Percentiles rank a stretch among this genome's conserved stretches.
phyloP scores from a whole-genome alignment of 805 yeast species.

The Millerago galiae region DNA sequence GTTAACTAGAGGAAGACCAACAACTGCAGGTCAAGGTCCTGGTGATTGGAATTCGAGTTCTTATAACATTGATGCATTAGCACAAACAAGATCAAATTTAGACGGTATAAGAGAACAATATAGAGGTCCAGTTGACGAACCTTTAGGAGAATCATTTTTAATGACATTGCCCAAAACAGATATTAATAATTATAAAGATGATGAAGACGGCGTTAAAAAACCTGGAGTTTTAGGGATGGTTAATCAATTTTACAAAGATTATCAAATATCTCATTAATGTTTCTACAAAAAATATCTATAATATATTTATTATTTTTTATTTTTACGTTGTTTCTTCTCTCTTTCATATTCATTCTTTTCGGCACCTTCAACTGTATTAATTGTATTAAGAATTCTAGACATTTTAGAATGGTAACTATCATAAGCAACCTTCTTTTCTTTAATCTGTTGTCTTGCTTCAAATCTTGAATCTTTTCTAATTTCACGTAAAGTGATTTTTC shows the following conservation, averaged over 20 bases:
- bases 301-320: conserved; percentile 27
- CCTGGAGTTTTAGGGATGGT: conserved; percentile 73
- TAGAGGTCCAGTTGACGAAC: conserved; percentile 3
- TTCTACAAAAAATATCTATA: no score
- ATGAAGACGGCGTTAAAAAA: conserved; percentile 21
- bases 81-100: background rate
- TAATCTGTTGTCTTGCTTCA: conserved; percentile 78
- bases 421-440: conserved; percentile 68
- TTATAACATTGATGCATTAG: conserved; percentile 1
- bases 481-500: conserved; percentile 82
- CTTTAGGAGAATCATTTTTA: conserved; percentile 39
- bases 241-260: conserved; percentile 64
- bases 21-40: conserved; percentile 9
- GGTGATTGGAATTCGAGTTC: conserved; percentile 9
- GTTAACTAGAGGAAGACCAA: conserved; percentile 4
- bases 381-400: conserved; percentile 78
- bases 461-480: conserved; percentile 84
- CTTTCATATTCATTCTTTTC: conserved; percentile 90
- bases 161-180: conserved; percentile 32
- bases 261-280: conserved; percentile 21
- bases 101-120: background rate
- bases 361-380: conserved; percentile 91
- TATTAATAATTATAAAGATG: conserved; percentile 25
- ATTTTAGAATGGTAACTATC: conserved; percentile 83
- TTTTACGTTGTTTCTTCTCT: conserved; percentile 64